Conservation (phyloP, 2,329 filamentous ascomycete genomes). For the Zalaria sp. region DNA sequence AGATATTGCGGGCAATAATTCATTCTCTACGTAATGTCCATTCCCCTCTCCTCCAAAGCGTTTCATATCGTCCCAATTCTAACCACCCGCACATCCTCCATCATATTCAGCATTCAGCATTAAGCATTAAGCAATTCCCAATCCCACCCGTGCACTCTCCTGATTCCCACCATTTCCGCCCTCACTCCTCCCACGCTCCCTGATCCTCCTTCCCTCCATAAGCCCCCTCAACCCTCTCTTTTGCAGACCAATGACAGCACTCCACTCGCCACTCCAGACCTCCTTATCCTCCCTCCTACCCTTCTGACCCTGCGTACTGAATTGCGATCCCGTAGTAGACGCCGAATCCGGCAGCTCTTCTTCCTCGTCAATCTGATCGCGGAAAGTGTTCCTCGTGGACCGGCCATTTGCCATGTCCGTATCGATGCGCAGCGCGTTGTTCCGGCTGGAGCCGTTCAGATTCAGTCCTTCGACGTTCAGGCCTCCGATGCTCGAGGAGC, state of each 20-base stretch:
- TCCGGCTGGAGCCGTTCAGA: slow-evolving; percentile 22
- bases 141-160: slow-evolving; percentile 19
- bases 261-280: slow-evolving; percentile 68
- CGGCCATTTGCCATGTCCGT: slow-evolving; percentile 31
- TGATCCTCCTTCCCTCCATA: slow-evolving; percentile 84
- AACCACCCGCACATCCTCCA: too few relatives aligned
- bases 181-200: slow-evolving; percentile 48
- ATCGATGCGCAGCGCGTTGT: slow-evolving; percentile 31
- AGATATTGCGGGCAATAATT: too few relatives aligned
- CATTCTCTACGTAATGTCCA: too few relatives aligned
- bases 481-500: slow-evolving; percentile 34
- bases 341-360: slow-evolving; percentile 19
- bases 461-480: slow-evolving; percentile 2
- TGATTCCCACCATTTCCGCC: slow-evolving; percentile 8
- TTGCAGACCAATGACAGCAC: slow-evolving; percentile 86
- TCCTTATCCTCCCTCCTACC: slow-evolving; percentile 38
- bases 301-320: slow-evolving; percentile 21
- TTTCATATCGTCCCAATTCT: too few relatives aligned
- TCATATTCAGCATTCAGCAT: too few relatives aligned
- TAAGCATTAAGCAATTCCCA: slow-evolving; percentile 3
- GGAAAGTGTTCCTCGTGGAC: slow-evolving; percentile 20
- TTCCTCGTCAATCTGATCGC: slow-evolving; percentile 15
- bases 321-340: slow-evolving; percentile 15
- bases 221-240: slow-evolving; percentile 82
- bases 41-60: too few relatives aligned